These are phyloP conservation scores for Pythium dissimile DNA, from an alignment of 352 stramenopile genomes.

Conservation along the genomic window DNA sequence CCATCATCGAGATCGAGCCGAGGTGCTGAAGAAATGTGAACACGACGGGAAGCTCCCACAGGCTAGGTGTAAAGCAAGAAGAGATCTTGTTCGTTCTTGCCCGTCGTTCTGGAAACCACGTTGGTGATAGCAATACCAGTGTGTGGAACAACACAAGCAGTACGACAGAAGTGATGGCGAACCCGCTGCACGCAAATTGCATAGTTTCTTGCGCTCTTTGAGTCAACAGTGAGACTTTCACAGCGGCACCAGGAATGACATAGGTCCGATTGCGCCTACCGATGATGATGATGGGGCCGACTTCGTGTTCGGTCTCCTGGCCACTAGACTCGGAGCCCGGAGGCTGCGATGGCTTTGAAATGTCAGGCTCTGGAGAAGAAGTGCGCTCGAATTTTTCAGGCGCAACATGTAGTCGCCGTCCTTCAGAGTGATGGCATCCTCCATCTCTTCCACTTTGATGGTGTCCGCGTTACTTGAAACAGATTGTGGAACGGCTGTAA, in stretches of 20 bases:
- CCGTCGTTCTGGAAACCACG: conserved; percentile 33
- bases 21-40: conserved; percentile 72
- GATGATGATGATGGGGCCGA: conserved; percentile 24
- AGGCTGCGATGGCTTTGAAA: not conserved
- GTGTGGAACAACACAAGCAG: conserved; percentile 61
- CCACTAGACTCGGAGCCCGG: too few relatives aligned
- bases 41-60: conserved; percentile 62
- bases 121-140: conserved; percentile 39
- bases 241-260: conserved; percentile 49
- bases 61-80: conserved; percentile 53
- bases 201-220: conserved; percentile 47
- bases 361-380: not conserved
- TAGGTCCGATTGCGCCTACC: conserved; percentile 49
- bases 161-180: conserved; percentile 40
- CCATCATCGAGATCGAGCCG: conserved; percentile 68
- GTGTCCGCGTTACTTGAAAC: too few relatives aligned
- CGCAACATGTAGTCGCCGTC: conserved; percentile 15
- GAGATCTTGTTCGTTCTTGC: conserved; percentile 3
- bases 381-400: conserved; percentile 25
- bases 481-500: too few relatives aligned
- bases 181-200: conserved; percentile 41
- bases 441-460: conserved; percentile 5
- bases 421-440: conserved; percentile 12
- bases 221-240: conserved; percentile 42
- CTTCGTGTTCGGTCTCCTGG: too few relatives aligned